A percentile compares a stretch with the other conserved stretches of the same genome.
Conservation (phyloP, 2,329 filamentous ascomycete genomes). For the Hymenoscyphus scutula region DNA sequence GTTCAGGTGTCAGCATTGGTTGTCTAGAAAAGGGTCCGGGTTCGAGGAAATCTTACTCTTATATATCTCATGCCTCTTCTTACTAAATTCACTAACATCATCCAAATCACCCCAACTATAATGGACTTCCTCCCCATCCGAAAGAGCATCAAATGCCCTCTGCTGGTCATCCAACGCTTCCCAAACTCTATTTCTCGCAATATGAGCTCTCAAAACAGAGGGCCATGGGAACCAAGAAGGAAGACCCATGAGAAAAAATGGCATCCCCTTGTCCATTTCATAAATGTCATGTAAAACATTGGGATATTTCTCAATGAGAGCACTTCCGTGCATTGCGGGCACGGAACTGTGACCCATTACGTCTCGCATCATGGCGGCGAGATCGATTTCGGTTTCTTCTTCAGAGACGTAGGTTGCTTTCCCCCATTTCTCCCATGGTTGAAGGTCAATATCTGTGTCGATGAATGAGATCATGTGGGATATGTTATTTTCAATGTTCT, state of each 20-base stretch:
- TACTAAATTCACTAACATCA: slow-evolving; percentile 46
- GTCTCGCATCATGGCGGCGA: slow-evolving; percentile 53
- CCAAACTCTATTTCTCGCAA: slow-evolving; percentile 43
- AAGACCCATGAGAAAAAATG: slow-evolving; percentile 52
- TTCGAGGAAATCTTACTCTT: slow-evolving; percentile 31
- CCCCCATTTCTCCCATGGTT: slow-evolving; percentile 58
- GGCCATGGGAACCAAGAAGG: slow-evolving; percentile 55
- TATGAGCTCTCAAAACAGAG: slow-evolving; percentile 46
- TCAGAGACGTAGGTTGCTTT: slow-evolving; percentile 43
- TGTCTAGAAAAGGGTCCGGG: background rate
- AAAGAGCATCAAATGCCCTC: slow-evolving; percentile 41
- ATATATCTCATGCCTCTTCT: slow-evolving; percentile 42
- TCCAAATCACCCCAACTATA: slow-evolving; percentile 46
- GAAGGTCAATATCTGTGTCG: slow-evolving; percentile 58
- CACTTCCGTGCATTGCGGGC: slow-evolving; percentile 51
- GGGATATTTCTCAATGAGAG: slow-evolving; percentile 51
- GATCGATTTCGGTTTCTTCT: slow-evolving; percentile 49
- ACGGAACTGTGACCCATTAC: slow-evolving; percentile 53
- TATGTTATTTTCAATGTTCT: slow-evolving; percentile 43
- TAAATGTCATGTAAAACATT: slow-evolving; percentile 54
- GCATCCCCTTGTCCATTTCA: slow-evolving; percentile 52
- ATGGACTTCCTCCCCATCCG: slow-evolving; percentile 42
- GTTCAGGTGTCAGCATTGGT: slow-evolving; percentile 16
- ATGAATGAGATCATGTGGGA: slow-evolving; percentile 59
- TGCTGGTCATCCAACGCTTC: slow-evolving; percentile 43